phyloP scores from a whole-genome alignment of 2,329 filamentous ascomycete species.

The Fusarium humuli region DNA sequence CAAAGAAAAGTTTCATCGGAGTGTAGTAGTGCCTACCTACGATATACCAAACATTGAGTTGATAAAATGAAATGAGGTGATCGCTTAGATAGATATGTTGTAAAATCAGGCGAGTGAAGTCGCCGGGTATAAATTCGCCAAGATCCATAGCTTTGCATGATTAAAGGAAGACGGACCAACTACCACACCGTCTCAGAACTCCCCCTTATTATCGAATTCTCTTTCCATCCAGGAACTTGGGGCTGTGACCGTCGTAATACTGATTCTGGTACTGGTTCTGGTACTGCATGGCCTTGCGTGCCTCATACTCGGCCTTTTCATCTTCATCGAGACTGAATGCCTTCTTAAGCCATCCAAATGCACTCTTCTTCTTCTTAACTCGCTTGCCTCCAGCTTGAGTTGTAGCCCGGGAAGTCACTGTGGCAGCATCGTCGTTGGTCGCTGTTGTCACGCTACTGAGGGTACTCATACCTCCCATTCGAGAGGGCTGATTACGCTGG shows the following conservation, averaged over 20 bases:
- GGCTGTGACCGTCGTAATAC: conserved; percentile 64
- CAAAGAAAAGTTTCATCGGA: conserved; percentile 7
- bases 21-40: conserved; percentile 5
- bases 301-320: conserved; percentile 70
- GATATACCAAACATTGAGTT: conserved; percentile 10
- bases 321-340: conserved; percentile 74
- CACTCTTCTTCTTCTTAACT: conserved; percentile 74
- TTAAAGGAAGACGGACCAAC: conserved; percentile 11
- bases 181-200: background rate
- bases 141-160: conserved; percentile 24
- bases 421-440: conserved; percentile 54
- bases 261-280: conserved; percentile 57
- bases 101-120: conserved; percentile 36
- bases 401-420: conserved; percentile 44
- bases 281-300: conserved; percentile 60
- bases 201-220: conserved; percentile 53
- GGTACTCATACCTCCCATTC: conserved; percentile 66
- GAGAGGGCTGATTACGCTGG: conserved; percentile 63
- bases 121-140: conserved; percentile 47
- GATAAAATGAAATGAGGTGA: conserved; percentile 18
- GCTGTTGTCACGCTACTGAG: conserved; percentile 66
- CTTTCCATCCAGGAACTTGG: conserved; percentile 68
- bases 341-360: conserved; percentile 76
- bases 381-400: conserved; percentile 53
- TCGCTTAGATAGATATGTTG: conserved; percentile 25